Evolutionary conservation across 176 grass and related monocot species (phyloP).

Genomic region (Cenchrus fungigraminus): DNA sequence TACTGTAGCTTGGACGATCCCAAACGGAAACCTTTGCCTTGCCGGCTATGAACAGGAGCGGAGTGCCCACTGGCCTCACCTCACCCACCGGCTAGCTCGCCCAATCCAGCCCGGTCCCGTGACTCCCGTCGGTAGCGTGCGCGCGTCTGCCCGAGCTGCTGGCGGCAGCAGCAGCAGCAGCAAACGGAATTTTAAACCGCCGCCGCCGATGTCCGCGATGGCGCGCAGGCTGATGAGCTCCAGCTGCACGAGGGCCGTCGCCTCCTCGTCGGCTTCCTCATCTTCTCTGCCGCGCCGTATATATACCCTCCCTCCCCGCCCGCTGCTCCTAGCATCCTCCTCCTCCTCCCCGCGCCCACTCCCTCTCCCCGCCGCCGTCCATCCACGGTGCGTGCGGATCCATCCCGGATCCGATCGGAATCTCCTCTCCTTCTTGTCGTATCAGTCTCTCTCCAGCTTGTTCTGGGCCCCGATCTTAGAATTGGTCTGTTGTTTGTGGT

Average conservation of each 20-base stretch:
- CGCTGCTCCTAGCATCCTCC: background rate
- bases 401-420: background rate
- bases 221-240: slow-evolving; percentile 25
- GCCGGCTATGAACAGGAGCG: background rate
- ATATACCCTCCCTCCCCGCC: slow-evolving; percentile 40
- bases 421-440: too few relatives aligned
- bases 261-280: background rate
- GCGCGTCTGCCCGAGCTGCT: background rate
- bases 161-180: too few relatives aligned
- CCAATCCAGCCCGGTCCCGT: background rate
- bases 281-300: slow-evolving; percentile 24
- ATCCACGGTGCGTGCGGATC: slow-evolving; percentile 13
- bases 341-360: background rate
- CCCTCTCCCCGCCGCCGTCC: background rate
- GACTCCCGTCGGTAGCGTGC: background rate
- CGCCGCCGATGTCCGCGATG: slow-evolving; percentile 12
- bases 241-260: slow-evolving; percentile 28
- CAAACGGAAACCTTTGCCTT: background rate
- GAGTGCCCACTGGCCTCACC: background rate
- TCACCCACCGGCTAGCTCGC: background rate
- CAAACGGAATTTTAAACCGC: slow-evolving; percentile 25
- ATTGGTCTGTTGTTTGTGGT: background rate
- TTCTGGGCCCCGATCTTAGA: background rate
- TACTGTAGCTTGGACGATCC: background rate
- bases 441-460: too few relatives aligned